Percentiles rank a stretch among this genome's conserved stretches.
phyloP scores from a whole-genome alignment of 23 red algal genomes.

The Chondrus crispus region DNA sequence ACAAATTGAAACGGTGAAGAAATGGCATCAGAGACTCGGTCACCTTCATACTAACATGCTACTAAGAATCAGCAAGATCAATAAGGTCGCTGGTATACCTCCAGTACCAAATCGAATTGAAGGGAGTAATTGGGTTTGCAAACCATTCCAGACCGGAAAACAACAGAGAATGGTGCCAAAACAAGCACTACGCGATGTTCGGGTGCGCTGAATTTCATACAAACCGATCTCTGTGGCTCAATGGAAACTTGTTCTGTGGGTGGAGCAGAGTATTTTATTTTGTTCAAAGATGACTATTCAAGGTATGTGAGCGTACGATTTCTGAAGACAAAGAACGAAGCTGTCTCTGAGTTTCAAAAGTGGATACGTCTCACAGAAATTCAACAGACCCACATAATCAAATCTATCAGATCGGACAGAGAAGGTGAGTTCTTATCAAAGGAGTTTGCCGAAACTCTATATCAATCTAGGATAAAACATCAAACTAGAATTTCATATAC shows the following conservation, averaged over 20 bases:
- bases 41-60: too few relatives aligned
- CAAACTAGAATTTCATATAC: neutral
- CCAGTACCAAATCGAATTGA: too few relatives aligned
- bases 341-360: neutral
- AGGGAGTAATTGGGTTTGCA: too few relatives aligned
- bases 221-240: neutral
- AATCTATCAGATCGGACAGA: neutral
- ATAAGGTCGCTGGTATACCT: too few relatives aligned
- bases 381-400: neutral
- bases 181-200: too few relatives aligned
- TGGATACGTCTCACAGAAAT: neutral
- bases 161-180: too few relatives aligned
- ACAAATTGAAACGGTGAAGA: too few relatives aligned
- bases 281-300: neutral
- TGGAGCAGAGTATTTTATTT: neutral
- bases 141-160: too few relatives aligned
- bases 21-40: too few relatives aligned
- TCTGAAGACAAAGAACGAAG: neutral
- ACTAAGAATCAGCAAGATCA: too few relatives aligned
- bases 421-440: neutral
- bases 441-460: neutral
- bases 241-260: neutral
- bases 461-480: neutral
- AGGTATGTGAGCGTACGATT: neutral
- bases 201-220: too few relatives aligned